These are phyloP conservation scores for Immersiella caudata DNA, from an alignment of 495 filamentous ascomycete genomes.

Conservation along the genomic window DNA sequence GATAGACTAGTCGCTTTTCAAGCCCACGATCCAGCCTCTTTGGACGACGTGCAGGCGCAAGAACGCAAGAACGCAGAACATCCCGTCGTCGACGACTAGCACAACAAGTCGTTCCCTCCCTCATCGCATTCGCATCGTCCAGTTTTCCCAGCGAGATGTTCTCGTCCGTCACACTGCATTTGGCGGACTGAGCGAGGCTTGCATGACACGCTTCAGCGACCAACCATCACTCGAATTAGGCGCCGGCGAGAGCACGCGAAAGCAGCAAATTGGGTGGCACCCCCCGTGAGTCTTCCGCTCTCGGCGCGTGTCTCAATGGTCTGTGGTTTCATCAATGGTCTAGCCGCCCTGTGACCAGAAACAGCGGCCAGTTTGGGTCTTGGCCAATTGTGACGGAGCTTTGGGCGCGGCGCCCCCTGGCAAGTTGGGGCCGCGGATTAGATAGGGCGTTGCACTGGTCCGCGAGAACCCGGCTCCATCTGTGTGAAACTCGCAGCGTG, in stretches of 20 bases:
- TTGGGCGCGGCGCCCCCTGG: background rate
- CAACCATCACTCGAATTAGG: slow-evolving; percentile 29
- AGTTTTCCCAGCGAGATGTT: background rate
- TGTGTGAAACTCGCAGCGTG: slow-evolving; percentile 1
- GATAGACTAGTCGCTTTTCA: background rate
- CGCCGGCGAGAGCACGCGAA: slow-evolving; percentile 21
- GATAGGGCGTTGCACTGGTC: background rate
- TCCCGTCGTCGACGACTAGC: background rate
- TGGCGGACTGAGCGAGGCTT: slow-evolving; percentile 15
- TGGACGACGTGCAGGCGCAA: no score
- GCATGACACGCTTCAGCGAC: slow-evolving; percentile 26
- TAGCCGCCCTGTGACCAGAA: slow-evolving; percentile 17
- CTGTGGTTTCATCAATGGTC: slow-evolving; percentile 23
- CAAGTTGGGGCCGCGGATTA: slow-evolving; percentile 8
- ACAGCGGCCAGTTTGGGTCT: background rate
- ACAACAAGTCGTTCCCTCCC: background rate
- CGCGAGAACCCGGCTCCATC: slow-evolving; percentile 5
- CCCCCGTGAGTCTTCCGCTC: background rate
- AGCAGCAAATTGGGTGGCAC: background rate
- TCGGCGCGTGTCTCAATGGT: slow-evolving; percentile 27
- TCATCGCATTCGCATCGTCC: background rate
- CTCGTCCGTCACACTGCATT: slow-evolving; percentile 18
- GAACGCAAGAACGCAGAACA: no score
- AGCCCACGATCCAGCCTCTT: background rate
- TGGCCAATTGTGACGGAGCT: slow-evolving; percentile 10